A percentile compares a stretch with the other conserved stretches of the same genome.
Conservation (phyloP, 2,329 filamentous ascomycete species). For the Aspergillus intermedius region DNA sequence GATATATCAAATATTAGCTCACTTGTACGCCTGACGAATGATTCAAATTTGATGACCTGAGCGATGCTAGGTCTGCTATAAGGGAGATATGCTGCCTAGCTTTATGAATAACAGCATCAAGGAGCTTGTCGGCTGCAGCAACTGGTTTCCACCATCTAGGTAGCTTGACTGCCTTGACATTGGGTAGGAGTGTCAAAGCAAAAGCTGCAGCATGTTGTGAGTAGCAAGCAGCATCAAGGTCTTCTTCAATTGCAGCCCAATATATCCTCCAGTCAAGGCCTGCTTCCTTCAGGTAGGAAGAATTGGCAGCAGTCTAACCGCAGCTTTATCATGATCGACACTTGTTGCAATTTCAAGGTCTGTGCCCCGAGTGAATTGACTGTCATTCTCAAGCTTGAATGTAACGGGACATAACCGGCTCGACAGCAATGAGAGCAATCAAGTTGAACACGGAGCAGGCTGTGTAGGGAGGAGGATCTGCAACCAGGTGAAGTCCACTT, state of each 20-base stretch:
- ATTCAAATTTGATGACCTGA: slow-evolving; percentile 9
- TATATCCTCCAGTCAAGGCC: slow-evolving; percentile 20
- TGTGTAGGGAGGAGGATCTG: slow-evolving; percentile 2
- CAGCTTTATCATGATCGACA: slow-evolving; percentile 9
- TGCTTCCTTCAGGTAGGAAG: slow-evolving; percentile 14
- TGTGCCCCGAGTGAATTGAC: neutral
- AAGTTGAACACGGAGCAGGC: slow-evolving; percentile 14
- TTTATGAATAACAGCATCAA: slow-evolving; percentile 12
- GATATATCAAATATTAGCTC: slow-evolving; percentile 7
- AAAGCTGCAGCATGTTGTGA: slow-evolving; percentile 19
- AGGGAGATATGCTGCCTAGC: slow-evolving; percentile 6
- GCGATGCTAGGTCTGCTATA: slow-evolving; percentile 11
- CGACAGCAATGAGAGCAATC: slow-evolving; percentile 15
- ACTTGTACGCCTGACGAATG: slow-evolving; percentile 4
- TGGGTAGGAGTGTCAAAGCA: slow-evolving; percentile 17
- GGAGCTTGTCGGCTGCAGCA: slow-evolving; percentile 12
- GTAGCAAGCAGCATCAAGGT: slow-evolving; percentile 11
- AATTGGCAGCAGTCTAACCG: slow-evolving; percentile 14
- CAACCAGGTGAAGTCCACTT: slow-evolving; percentile 1
- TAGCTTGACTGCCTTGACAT: slow-evolving; percentile 12
- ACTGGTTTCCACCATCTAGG: slow-evolving; percentile 8
- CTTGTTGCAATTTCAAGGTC: slow-evolving; percentile 7
- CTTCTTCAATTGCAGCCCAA: slow-evolving; percentile 13
- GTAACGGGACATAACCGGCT: slow-evolving; percentile 16
- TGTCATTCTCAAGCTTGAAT: slow-evolving; percentile 13